Evolutionary conservation across 257 asterid genomes (phyloP).

Genomic region (Capsicum chinense): DNA sequence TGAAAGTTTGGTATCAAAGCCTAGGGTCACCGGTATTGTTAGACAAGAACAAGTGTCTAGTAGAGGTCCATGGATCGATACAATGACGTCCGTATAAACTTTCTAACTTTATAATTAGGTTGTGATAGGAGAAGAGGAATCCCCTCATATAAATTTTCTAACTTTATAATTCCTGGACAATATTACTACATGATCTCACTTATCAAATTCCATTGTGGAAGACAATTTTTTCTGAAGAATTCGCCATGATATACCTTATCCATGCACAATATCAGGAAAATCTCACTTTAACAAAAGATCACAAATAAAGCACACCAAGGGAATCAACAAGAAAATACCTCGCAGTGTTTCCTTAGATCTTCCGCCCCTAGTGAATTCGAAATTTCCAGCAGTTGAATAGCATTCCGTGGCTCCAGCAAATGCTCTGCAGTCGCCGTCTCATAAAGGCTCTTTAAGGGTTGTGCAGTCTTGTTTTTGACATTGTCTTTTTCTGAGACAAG

Average conservation of each 20-base stretch:
- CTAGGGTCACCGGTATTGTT: too few relatives aligned
- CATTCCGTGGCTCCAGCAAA: conserved; percentile 91
- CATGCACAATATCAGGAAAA: too few relatives aligned
- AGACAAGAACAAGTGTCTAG: too few relatives aligned
- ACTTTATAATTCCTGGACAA: background rate
- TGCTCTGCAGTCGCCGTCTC: conserved; percentile 81
- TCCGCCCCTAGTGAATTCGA: conserved; percentile 88
- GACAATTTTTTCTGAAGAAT: too few relatives aligned
- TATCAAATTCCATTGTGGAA: too few relatives aligned
- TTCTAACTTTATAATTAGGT: too few relatives aligned
- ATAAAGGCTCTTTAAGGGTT: conserved; percentile 85
- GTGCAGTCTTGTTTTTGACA: conserved; percentile 41
- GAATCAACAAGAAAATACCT: conserved; percentile 50
- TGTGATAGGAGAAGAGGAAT: background rate
- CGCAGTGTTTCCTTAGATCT: conserved; percentile 75
- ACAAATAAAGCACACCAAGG: background rate
- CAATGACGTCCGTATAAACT: too few relatives aligned
- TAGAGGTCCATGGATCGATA: too few relatives aligned
- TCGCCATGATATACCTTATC: too few relatives aligned
- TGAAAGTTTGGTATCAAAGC: too few relatives aligned
- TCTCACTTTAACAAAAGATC: background rate
- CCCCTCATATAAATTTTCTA: background rate
- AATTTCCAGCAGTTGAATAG: conserved; percentile 81
- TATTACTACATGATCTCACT: conserved; percentile 18
- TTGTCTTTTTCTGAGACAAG: conserved; percentile 47